phyloP scores from a whole-genome alignment of 1,284 basidiomycete genomes.

The Ganoderma meredithae region DNA sequence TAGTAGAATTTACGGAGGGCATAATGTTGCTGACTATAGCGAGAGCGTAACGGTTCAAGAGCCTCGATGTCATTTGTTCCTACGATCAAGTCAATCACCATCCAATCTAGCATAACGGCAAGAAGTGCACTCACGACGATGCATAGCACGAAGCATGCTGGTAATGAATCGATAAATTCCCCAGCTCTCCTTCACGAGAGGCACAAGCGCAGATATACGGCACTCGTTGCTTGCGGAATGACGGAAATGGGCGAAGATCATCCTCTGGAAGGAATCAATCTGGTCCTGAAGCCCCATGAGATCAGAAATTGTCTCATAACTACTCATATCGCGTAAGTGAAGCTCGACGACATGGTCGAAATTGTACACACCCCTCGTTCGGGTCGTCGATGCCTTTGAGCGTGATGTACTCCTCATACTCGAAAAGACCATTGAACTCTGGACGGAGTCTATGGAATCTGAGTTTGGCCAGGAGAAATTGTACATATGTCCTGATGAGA shows the following conservation, averaged over 20 bases:
- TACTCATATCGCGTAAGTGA: conserved; percentile 42
- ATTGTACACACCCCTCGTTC: conserved; percentile 85
- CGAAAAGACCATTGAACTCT: conserved; percentile 96
- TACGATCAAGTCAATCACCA: conserved; percentile 42
- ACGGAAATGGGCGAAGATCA: conserved; percentile 93
- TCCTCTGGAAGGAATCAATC: conserved; percentile 96
- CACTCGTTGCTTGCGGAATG: conserved; percentile 94
- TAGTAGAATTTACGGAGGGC: conserved; percentile 96
- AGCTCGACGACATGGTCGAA: background rate
- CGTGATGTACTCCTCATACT: conserved; percentile 97
- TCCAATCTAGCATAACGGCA: no score
- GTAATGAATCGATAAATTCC: conserved; percentile 98
- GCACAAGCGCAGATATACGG: conserved; percentile 92
- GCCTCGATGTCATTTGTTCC: conserved; percentile 90
- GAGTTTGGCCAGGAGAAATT: conserved; percentile 94
- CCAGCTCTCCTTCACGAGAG: conserved; percentile 96
- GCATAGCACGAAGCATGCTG: conserved; percentile 96
- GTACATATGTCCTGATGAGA: conserved; percentile 93
- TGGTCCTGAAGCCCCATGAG: conserved; percentile 97
- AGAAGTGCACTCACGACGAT: conserved; percentile 69
- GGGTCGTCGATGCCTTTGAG: conserved; percentile 97
- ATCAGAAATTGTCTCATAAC: conserved; percentile 95
- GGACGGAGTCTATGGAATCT: conserved; percentile 93
- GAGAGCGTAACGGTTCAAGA: conserved; percentile 83
- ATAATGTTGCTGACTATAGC: conserved; percentile 90